Base-by-base conservation (phyloP, 148 eudicot species). In the Fagopyrum esculentum region DNA sequence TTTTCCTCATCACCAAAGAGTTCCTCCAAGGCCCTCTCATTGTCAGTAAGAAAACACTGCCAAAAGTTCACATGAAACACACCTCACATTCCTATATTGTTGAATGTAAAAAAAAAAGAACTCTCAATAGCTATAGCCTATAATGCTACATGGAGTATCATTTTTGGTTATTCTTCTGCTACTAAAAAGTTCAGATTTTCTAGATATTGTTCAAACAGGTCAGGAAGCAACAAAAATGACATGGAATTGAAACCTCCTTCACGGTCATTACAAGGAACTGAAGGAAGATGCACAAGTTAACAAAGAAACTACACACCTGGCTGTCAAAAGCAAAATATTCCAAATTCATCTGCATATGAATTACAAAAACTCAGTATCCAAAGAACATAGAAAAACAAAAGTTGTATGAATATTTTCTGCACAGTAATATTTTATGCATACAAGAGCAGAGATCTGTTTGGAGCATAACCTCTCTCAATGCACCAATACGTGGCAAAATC, bases 261-360 rank as follows among this genome's bases (percentile, higher is more conserved):
- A 29, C 69, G 26, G 35, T 22, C 26, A 22, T 22, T 22, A 22
- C 26, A 22, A 22, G 26, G 26, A 22, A 22, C 26, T 22, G 26
- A 22, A 22, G 26, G 0, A 22, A 22, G 69, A 61, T 3, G 69
- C 69, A 30, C 44, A 64, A 11, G 22, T 64, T 64, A 35, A 64
- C 59, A 82, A 76, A 43, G 29, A 63, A 9, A 75, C 35, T 6
- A 74, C 75, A 43, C 77, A 94, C 98, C 98, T 94, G 98, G 83
- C 89, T 91, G 80, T 94, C 98, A 71, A 94, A 77, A 64, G 98
- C 90, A 83, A 91, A 88, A 83, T 85, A 94, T 82, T 94, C 98
- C 93, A 94, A 86, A 84, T 94, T 94, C 97, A 94, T 94, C 98
- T 94, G 96, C 86, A 88, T 50, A 52, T 74, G 74, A 78, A 75